A percentile compares a stretch with the other conserved stretches of the same genome.
These are phyloP conservation scores for Phaeodactylum tricornutum DNA, from an alignment of 108 stramenopile genomes.

Conservation along the genomic window DNA sequence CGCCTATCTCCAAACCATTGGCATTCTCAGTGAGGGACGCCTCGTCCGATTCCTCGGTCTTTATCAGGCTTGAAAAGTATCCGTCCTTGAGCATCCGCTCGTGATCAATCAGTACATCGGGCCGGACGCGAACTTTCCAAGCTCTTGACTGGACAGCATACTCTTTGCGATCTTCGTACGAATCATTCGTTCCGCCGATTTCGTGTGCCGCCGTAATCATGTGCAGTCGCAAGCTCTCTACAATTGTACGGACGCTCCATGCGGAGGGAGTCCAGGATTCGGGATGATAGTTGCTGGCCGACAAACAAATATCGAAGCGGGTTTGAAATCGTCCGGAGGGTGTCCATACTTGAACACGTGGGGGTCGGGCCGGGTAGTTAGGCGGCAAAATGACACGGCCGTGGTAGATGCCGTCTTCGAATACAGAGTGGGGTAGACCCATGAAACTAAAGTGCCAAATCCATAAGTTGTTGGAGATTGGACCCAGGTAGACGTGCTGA, in stretches of 20 bases:
- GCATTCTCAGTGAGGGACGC: too few relatives aligned
- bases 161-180: slow-evolving; percentile 1
- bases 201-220: slow-evolving; percentile 74
- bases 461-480: slow-evolving; percentile 52
- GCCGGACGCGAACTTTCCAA: background rate
- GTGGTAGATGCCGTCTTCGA: slow-evolving; percentile 79
- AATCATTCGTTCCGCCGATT: slow-evolving; percentile 57
- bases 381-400: slow-evolving; percentile 67
- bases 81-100: slow-evolving; percentile 25
- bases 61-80: slow-evolving; percentile 8
- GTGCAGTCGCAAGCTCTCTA: slow-evolving; percentile 67
- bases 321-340: slow-evolving; percentile 74
- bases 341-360: slow-evolving; percentile 76
- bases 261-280: slow-evolving; percentile 77
- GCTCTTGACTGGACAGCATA: background rate
- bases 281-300: slow-evolving; percentile 76
- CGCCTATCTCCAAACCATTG: too few relatives aligned
- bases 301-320: slow-evolving; percentile 70
- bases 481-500: slow-evolving; percentile 54
- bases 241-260: slow-evolving; percentile 64
- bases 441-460: slow-evolving; percentile 84
- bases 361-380: slow-evolving; percentile 81
- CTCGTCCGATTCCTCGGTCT: too few relatives aligned
- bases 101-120: slow-evolving; percentile 21
- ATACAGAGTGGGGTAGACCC: slow-evolving; percentile 53